phyloP scores from a whole-genome alignment of 2,329 filamentous ascomycete species.

The Berkeleyomyces basicola region DNA sequence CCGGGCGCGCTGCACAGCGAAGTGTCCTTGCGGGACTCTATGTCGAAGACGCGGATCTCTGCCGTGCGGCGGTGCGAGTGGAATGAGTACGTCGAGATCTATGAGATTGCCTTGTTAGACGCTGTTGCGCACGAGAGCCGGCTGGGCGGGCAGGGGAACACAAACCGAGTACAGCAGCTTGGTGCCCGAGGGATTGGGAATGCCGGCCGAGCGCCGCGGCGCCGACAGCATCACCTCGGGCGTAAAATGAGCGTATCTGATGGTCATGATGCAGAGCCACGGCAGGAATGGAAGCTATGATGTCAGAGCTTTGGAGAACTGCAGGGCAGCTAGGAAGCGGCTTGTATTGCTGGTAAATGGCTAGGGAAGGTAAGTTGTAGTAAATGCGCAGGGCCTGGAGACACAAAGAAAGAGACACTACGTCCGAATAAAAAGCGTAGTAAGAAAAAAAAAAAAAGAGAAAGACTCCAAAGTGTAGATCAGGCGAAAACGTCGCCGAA shows the following conservation, averaged over 20 bases:
- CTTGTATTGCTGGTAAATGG: neutral
- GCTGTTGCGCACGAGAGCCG: neutral
- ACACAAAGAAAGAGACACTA: neutral
- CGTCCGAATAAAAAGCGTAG: too few species aligned
- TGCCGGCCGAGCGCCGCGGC: slow-evolving; percentile 51
- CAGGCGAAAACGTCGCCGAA: too few species aligned
- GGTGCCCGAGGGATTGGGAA: slow-evolving; percentile 52
- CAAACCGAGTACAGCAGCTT: slow-evolving; percentile 47
- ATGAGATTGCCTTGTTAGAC: slow-evolving; percentile 5
- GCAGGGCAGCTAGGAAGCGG: neutral
- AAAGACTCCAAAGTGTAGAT: neutral
- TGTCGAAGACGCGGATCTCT: slow-evolving; percentile 54
- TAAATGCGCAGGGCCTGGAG: neutral
- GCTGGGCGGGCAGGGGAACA: slow-evolving; percentile 5
- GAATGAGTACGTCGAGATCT: slow-evolving; percentile 66
- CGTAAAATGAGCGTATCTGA: slow-evolving; percentile 54
- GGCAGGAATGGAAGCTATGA: neutral
- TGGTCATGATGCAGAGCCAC: slow-evolving; percentile 41
- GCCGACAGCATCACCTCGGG: slow-evolving; percentile 62
- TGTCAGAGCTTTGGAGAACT: neutral
- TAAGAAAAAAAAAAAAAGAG: neutral
- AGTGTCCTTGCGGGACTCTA: slow-evolving; percentile 42
- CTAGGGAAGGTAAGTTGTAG: too few species aligned
- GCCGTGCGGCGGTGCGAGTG: slow-evolving; percentile 49
- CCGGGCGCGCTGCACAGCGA: slow-evolving; percentile 47